A percentile compares a stretch with the other conserved stretches of the same genome.
Conservation (phyloP, 352 stramenopile species). For the Phytophthora citricola region DNA sequence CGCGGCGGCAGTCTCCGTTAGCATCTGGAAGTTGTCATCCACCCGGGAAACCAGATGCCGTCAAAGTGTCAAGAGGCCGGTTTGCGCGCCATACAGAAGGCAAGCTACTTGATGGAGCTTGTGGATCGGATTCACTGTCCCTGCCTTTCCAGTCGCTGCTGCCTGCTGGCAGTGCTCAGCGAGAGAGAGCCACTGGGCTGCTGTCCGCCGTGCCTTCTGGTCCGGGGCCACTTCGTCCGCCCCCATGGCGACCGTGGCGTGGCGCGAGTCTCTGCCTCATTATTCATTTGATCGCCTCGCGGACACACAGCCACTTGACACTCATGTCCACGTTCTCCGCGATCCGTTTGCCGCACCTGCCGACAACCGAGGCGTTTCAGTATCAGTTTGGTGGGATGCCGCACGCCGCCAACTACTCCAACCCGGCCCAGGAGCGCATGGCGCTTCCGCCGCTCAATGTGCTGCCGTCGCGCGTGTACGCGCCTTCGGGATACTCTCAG, state of each 20-base stretch:
- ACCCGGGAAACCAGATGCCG: slow-evolving; percentile 31
- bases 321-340: slow-evolving; percentile 32
- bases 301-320: slow-evolving; percentile 18
- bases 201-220: slow-evolving; percentile 38
- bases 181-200: slow-evolving; percentile 35
- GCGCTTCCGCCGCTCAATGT: slow-evolving; percentile 61
- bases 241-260: slow-evolving; percentile 15
- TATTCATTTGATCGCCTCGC: slow-evolving; percentile 39
- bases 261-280: slow-evolving; percentile 27
- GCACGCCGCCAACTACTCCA: slow-evolving; percentile 27
- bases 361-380: slow-evolving; percentile 29
- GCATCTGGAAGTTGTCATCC: slow-evolving; percentile 38
- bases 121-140: slow-evolving; percentile 36
- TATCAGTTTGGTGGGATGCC: slow-evolving; percentile 37
- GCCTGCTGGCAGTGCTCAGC: slow-evolving; percentile 27
- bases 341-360: slow-evolving; percentile 34
- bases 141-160: slow-evolving; percentile 37
- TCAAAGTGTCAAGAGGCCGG: slow-evolving; percentile 33
- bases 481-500: slow-evolving; percentile 14
- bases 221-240: slow-evolving; percentile 19
- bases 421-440: slow-evolving; percentile 57
- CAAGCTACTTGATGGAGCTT: slow-evolving; percentile 26
- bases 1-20: slow-evolving; percentile 10
- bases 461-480: slow-evolving; percentile 31
- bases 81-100: slow-evolving; percentile 23